These are phyloP conservation scores for Hericium rajendrae DNA, from an alignment of 768 basidiomycete genomes.

Conservation along the genomic window DNA sequence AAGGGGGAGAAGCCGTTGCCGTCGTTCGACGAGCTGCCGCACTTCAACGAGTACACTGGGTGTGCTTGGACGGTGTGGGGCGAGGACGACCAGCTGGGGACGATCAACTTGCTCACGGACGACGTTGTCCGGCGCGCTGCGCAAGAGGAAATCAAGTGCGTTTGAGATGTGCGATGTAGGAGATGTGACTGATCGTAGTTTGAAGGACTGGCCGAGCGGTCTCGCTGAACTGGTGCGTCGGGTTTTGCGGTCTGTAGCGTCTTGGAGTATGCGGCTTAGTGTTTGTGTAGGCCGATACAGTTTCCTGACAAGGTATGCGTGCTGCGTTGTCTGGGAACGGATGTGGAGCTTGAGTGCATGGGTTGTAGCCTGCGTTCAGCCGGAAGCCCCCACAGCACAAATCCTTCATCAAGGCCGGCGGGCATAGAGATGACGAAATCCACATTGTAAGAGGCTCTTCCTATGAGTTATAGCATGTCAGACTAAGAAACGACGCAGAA, in stretches of 20 bases:
- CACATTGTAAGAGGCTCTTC: neutral
- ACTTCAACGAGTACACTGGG: conserved; percentile 34
- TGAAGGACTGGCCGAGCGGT: conserved; percentile 42
- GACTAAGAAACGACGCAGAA: neutral
- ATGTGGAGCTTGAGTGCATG: too few species aligned
- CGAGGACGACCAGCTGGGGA: conserved; percentile 54
- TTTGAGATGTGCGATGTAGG: conserved; percentile 8
- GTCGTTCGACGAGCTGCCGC: conserved; percentile 39
- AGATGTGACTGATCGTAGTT: neutral
- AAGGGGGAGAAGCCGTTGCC: conserved; percentile 24
- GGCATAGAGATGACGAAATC: neutral
- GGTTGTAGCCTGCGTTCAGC: neutral
- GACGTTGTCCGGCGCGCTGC: conserved; percentile 52
- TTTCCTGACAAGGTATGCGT: conserved; percentile 44
- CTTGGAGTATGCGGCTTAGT: neutral
- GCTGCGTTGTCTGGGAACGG: too few species aligned
- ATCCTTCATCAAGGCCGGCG: neutral
- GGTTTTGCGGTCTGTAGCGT: neutral
- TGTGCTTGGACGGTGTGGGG: conserved; percentile 70
- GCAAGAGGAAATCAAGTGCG: conserved; percentile 47
- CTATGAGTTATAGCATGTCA: too few species aligned
- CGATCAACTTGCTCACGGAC: conserved; percentile 54
- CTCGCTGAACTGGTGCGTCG: conserved; percentile 51
- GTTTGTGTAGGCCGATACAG: conserved; percentile 45
- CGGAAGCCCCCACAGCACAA: neutral